phyloP scores from a whole-genome alignment of 2,329 filamentous ascomycete genomes.

The Pyrenophora teres region DNA sequence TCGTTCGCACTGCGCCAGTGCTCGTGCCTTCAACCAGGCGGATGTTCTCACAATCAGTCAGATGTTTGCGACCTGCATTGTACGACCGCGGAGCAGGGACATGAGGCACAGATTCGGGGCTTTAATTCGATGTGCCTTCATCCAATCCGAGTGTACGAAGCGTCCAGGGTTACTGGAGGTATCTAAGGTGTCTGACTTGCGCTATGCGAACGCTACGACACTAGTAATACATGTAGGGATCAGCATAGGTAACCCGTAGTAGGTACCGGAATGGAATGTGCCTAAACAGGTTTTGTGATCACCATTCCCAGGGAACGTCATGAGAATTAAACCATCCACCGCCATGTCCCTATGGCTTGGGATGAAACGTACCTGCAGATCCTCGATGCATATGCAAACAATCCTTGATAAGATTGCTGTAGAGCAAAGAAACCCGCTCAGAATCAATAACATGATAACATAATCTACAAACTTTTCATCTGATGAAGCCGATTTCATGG shows the following conservation, averaged over 20 bases:
- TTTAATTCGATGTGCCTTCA: slow-evolving; percentile 1
- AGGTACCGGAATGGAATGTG: too few relatives aligned
- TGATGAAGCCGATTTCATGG: not conserved
- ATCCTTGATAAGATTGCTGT: not conserved
- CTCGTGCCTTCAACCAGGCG: not conserved
- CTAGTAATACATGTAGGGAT: not conserved
- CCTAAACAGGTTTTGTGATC: too few relatives aligned
- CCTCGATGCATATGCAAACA: not conserved
- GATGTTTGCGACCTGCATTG: slow-evolving; percentile 19
- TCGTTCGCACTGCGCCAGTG: not conserved
- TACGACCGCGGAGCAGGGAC: slow-evolving; percentile 26
- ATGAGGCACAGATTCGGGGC: slow-evolving; percentile 7
- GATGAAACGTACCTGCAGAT: slow-evolving; percentile 4
- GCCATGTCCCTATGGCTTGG: not conserved
- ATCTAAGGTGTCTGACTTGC: not conserved
- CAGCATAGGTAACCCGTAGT: not conserved
- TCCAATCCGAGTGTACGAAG: not conserved
- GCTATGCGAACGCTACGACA: not conserved
- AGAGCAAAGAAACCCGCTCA: not conserved
- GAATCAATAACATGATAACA: not conserved
- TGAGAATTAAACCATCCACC: not conserved
- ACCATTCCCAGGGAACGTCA: too few relatives aligned
- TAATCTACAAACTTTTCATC: not conserved
- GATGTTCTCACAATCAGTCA: not conserved
- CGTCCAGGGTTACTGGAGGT: not conserved